Conservation (phyloP, 148 eudicot species). For the Heliamphora exappendiculata region DNA sequence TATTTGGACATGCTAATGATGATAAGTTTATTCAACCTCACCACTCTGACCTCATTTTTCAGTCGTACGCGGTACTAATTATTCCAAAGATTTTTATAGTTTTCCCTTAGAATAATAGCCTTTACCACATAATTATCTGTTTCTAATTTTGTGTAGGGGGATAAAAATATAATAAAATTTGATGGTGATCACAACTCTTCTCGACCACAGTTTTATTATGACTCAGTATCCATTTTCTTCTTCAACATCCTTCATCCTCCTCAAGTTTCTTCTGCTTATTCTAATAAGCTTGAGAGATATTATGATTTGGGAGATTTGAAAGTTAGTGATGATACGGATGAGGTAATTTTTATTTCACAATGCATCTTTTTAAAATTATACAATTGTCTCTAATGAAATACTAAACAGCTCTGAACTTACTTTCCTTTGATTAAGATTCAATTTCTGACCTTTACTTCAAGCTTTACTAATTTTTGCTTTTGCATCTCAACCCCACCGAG, state of each 20-base stretch:
- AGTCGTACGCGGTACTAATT: conserved; percentile 55
- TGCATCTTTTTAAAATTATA: background rate
- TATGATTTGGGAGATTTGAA: conserved; percentile 50
- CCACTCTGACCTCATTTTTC: conserved; percentile 68
- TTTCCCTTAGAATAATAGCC: background rate
- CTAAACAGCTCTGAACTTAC: background rate
- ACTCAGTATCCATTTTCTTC: conserved; percentile 76
- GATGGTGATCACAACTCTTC: conserved; percentile 96
- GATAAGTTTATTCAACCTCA: conserved; percentile 75
- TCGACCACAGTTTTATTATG: conserved; percentile 81
- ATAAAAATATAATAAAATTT: conserved; percentile 79
- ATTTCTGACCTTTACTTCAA: background rate
- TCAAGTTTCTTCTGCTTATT: conserved; percentile 39
- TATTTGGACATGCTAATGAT: conserved; percentile 85
- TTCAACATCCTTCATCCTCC: conserved; percentile 75
- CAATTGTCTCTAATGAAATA: background rate
- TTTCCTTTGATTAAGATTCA: background rate
- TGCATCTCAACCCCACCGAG: background rate
- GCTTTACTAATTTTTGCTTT: background rate
- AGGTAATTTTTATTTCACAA: conserved; percentile 37
- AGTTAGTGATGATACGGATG: conserved; percentile 45
- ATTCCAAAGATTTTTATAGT: background rate
- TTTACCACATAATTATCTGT: background rate
- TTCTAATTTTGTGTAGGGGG: conserved; percentile 54
- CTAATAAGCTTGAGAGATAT: conserved; percentile 47